Conservation (phyloP, 2,329 filamentous ascomycete genomes). For the Cladosporium sp. region DNA sequence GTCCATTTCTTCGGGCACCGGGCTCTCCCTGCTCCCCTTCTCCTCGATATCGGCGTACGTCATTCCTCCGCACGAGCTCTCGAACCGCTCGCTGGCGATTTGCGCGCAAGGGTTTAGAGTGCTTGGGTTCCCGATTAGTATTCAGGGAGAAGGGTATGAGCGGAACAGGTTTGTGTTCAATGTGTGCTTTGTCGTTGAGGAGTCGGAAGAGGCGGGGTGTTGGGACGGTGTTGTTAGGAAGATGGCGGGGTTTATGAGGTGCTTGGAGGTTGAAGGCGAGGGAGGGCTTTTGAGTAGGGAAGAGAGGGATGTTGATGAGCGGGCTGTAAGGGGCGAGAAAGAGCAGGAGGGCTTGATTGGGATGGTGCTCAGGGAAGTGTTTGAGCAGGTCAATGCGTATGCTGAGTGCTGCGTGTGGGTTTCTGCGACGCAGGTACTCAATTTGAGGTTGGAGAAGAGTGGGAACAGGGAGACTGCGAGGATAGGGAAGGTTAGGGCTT, state of each 20-base stretch:
- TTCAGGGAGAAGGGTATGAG: slow-evolving; percentile 68
- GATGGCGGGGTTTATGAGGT: slow-evolving; percentile 77
- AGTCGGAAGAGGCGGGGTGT: slow-evolving; percentile 67
- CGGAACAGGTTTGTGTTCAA: slow-evolving; percentile 98
- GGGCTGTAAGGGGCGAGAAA: slow-evolving; percentile 15
- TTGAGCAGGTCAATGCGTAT: slow-evolving; percentile 95
- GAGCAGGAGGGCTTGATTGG: slow-evolving; percentile 34
- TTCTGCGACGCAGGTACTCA: slow-evolving; percentile 24
- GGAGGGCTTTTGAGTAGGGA: slow-evolving; percentile 70
- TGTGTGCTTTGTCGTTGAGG: slow-evolving; percentile 78
- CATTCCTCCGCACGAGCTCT: slow-evolving; percentile 91
- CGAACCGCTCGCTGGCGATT: slow-evolving; percentile 82
- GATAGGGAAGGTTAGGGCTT: slow-evolving; percentile 73
- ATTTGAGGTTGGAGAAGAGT: slow-evolving; percentile 21
- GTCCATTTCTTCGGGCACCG: background rate
- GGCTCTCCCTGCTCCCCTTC: slow-evolving; percentile 47
- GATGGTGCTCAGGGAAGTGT: slow-evolving; percentile 75
- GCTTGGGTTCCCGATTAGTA: slow-evolving; percentile 83
- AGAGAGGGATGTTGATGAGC: slow-evolving; percentile 27
- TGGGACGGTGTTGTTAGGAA: slow-evolving; percentile 70
- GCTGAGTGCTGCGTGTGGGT: slow-evolving; percentile 65
- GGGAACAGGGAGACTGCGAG: slow-evolving; percentile 24
- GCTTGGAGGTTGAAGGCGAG: slow-evolving; percentile 76
- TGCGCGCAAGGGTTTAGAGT: slow-evolving; percentile 72
- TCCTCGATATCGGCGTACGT: slow-evolving; percentile 84